Base-by-base conservation (phyloP, 805 yeast species). In the Clavispora fructus region DNA sequence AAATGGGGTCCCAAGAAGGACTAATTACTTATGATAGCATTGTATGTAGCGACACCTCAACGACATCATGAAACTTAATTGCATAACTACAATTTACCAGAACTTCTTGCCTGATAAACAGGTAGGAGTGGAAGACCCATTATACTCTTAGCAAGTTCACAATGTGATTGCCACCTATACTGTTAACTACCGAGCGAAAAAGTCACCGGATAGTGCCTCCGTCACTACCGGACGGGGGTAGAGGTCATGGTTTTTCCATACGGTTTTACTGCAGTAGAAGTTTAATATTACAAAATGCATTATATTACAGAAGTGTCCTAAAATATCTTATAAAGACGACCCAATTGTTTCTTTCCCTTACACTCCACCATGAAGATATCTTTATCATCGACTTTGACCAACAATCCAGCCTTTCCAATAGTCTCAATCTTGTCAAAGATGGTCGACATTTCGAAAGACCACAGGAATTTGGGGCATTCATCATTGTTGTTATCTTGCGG, bases 1-100 rank as follows among this genome's bases (percentile, higher is more conserved):
- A 82, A 79, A 57, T 89, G 96, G 96, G 96, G 96, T 1, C 87
- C 91, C 35, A 82, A 77, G 62, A 79, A 78, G 52, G 80, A 79
- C 38, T 35, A 41, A 16, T 27, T 33, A 33, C n/a, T 17, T 16
- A 13, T 33, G 13, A 27, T 39, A 7, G 25, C 25, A 37, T 25
- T n/a, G 16, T 14, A 25, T 25, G 17, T 14, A 23, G 29, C 23
- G 23, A 13, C 39, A 25, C 39, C 29, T 37, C 17, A 14, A 37
- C 39, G 17, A 33, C 25, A 33, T 16, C 25, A 17, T 33, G 37
- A 10, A 8, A 33, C 6, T 12, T 9, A 13, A 30, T 30, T 30
- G 23, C 23, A 19, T 19, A 19, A 5, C 23, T 19, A 19, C 23
- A 4, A 19, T 5, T 19, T 19, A 19, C 23, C 23, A 4, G 5